Base-by-base conservation (phyloP, 2,329 filamentous ascomycete genomes). In the Aspergillus sp. region DNA sequence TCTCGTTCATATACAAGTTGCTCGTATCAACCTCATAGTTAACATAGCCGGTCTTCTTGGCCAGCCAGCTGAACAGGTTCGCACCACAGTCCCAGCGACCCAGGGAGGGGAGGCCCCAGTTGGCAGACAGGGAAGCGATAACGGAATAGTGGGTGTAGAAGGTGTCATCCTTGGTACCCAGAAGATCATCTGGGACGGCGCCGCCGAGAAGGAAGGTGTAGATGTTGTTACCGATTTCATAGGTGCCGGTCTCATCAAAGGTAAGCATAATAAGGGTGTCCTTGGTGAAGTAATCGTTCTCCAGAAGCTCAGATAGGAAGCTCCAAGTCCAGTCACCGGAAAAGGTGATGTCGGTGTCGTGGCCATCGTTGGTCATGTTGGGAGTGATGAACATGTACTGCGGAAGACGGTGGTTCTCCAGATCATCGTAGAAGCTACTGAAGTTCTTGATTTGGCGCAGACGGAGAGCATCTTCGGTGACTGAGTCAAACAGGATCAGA, bases 201-300 rank as follows among this genome's bases (percentile, higher is more conserved):
- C 90, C 90, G n/a, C 91, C 91, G 1, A 96, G 79, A 0, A 95
- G 82, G 64, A 95, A 82, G 62, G 81, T 86, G 62, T 90, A 84
- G 61, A 95, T 82, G 38, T 82, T 82, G 82, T 94, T 95, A 66
- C 84, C 83, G 27, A 81, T 78, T 13, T 81, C 77, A 75, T 92
- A 92, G 8, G 84, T 87, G 67, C 89, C 84, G 75, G 88, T 91
- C 78, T 95, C 91, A 65, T 96, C 91, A 70, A 91, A 95, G n/a
- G 87, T 93, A 62, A 95, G 75, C 5, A 94, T 79, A n/a, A 95
- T 84, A 1, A 94, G 83, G 0, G 90, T 94, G 70, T 90, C 86
- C 42, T 90, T 79, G 84, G 89, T 90, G 77, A 95, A 94, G 66
- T 88, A 84, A 51, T 80, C 77, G 77, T 95, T 83, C 30, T 82